Base-by-base conservation (phyloP, 352 stramenopile species). In the Phytophthora boehmeriae region DNA sequence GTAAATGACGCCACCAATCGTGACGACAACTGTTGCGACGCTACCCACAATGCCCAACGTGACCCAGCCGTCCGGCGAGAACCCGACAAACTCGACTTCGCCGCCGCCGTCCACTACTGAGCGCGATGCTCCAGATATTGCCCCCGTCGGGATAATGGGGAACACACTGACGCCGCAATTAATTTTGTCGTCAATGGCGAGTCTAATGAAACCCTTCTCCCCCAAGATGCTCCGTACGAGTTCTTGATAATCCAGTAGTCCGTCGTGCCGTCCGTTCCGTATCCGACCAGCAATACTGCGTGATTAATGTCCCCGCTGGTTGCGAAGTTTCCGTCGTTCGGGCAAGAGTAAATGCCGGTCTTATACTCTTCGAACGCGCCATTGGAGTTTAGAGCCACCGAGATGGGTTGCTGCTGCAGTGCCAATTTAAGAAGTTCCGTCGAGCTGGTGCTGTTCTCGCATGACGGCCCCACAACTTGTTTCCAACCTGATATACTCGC, bases 171-270 rank as follows among this genome's bases (percentile, higher is more conserved):
- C 56, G 1, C 86, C 86, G 38, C 83, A 92, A 63, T 94, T 92
- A 66, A 92, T 75, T 55, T 90, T 90, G 9, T 68, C 64, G 67
- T 94, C 86, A 30, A 78, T 79, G 38, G 76, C 74, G 38, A 94
- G 66, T 14, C 77, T 59, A 30, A 92, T 32, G 56, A 87, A 92
- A 8, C 86, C 80, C 41, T 87, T 79, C 27, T 90, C 78, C 5
- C 83, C 86, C 86, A 94, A 19, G 75, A 76, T 14, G 67, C 59
- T 4, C 79, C 72, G 72, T 94, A 94, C 57, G 83, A 94, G 69
- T 94, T 94, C 59, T 94, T 94, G 17, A 94, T 56, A 38, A 92
- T 81, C 86, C 86, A 92, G 38, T 88, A 94, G 39, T 89, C 65
- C 64, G 53, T 74, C 39, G 38, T 71, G 50, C 19, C 76, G 30